phyloP scores from a whole-genome alignment of 2,329 filamentous ascomycete species.

The Penicillium sp. region DNA sequence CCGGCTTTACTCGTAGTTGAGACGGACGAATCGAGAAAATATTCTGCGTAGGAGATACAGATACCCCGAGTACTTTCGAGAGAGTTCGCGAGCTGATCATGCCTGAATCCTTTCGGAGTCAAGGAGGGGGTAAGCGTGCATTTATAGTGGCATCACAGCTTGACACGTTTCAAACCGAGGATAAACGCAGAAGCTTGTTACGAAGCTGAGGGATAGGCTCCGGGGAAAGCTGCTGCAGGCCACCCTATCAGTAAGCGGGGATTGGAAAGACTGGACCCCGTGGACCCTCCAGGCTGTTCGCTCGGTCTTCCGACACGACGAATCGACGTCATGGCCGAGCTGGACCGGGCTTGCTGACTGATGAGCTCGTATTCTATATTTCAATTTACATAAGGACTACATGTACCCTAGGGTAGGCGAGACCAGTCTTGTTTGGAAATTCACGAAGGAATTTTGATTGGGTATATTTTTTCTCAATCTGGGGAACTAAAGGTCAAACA shows the following conservation, averaged over 20 bases:
- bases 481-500: neutral
- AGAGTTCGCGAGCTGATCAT: neutral
- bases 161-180: too few species aligned
- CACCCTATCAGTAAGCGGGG: slow-evolving; percentile 20
- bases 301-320: slow-evolving; percentile 11
- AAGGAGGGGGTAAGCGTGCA: neutral
- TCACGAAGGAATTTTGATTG: neutral
- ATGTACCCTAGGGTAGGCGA: neutral
- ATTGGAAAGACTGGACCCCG: slow-evolving; percentile 6
- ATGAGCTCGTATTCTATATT: slow-evolving; percentile 1
- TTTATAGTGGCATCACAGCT: slow-evolving; percentile 9
- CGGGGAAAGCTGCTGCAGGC: slow-evolving; percentile 1
- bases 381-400: neutral
- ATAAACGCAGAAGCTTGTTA: neutral
- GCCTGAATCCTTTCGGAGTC: neutral
- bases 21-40: neutral
- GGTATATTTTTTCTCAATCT: slow-evolving; percentile 13
- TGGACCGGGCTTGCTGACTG: slow-evolving; percentile 16
- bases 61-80: neutral
- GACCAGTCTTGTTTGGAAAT: neutral
- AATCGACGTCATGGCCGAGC: slow-evolving; percentile 22
- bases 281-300: slow-evolving; percentile 8
- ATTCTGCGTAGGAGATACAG: neutral
- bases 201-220: neutral
- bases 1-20: neutral